Conservation (phyloP, 192 early-diverging fungal species). For the Podochytrium sp. region DNA sequence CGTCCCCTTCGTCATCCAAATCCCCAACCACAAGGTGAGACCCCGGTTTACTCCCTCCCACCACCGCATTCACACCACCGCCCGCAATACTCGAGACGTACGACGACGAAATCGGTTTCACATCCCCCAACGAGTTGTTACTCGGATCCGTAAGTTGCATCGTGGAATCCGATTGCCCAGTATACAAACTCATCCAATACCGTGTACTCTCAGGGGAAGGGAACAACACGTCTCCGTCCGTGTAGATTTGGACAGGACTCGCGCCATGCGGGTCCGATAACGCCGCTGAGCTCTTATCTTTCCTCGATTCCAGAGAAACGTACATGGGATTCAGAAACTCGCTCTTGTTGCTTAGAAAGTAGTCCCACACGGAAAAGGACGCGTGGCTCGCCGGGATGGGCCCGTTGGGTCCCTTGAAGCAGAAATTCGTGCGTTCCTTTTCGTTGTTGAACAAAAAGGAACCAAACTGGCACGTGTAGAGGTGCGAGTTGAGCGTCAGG, state of each 20-base stretch:
- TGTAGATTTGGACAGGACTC: neutral
- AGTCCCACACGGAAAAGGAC: conserved; percentile 81
- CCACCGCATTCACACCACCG: neutral
- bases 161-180: neutral
- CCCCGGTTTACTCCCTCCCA: neutral
- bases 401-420: conserved; percentile 2
- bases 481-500: conserved; percentile 79
- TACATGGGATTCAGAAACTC: conserved; percentile 67
- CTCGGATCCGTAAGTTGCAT: neutral
- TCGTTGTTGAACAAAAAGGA: conserved; percentile 93
- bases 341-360: conserved; percentile 61
- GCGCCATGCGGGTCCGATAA: too few species aligned
- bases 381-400: conserved; percentile 33
- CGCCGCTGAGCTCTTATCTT: neutral
- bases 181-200: conserved; percentile 75
- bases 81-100: neutral
- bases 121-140: neutral
- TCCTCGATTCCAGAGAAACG: conserved; percentile 45
- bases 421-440: conserved; percentile 67
- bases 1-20: conserved; percentile 18
- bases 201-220: conserved; percentile 65
- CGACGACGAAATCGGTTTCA: conserved; percentile 1
- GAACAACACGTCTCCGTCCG: conserved; percentile 64
- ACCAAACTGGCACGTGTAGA: conserved; percentile 92
- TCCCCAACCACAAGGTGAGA: conserved; percentile 12